Conservation (phyloP, 805 yeast genomes). For the Lipomyces chichibuensis region DNA sequence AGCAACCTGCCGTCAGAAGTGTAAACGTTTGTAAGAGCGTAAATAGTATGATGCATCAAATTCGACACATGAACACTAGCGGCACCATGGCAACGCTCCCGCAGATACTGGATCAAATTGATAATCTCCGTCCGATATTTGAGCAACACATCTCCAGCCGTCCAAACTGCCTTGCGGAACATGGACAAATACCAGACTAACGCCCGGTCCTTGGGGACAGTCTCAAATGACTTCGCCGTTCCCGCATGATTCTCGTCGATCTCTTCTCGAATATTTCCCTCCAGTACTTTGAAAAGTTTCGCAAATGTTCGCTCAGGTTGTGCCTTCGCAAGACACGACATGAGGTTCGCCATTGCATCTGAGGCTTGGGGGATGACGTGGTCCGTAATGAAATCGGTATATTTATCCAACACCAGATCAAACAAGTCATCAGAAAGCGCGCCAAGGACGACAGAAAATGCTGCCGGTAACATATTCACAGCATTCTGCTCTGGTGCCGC, state of each 20-base stretch:
- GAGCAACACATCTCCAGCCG: slow-evolving; percentile 60
- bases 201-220: slow-evolving; percentile 76
- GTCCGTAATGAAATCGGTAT: slow-evolving; percentile 57
- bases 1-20: slow-evolving; percentile 36
- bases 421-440: slow-evolving; percentile 42
- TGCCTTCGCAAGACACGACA: slow-evolving; percentile 71
- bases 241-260: slow-evolving; percentile 83
- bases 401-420: slow-evolving; percentile 38
- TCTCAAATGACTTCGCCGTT: slow-evolving; percentile 63
- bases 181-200: slow-evolving; percentile 72
- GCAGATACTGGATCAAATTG: slow-evolving; percentile 51
- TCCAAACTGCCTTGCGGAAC: slow-evolving; percentile 69
- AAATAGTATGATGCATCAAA: slow-evolving; percentile 67
- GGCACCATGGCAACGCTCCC: slow-evolving; percentile 61
- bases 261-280: slow-evolving; percentile 63
- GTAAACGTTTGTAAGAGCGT: slow-evolving; percentile 60
- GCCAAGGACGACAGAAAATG: slow-evolving; percentile 46
- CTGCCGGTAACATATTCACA: slow-evolving; percentile 44
- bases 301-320: slow-evolving; percentile 56
- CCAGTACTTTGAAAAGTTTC: slow-evolving; percentile 51
- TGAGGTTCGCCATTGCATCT: slow-evolving; percentile 68
- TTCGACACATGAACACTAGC: slow-evolving; percentile 64
- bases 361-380: slow-evolving; percentile 61
- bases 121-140: slow-evolving; percentile 51
- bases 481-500: slow-evolving; percentile 54